phyloP scores from a whole-genome alignment of 306 rosid species.

The Prunus dulcis region DNA sequence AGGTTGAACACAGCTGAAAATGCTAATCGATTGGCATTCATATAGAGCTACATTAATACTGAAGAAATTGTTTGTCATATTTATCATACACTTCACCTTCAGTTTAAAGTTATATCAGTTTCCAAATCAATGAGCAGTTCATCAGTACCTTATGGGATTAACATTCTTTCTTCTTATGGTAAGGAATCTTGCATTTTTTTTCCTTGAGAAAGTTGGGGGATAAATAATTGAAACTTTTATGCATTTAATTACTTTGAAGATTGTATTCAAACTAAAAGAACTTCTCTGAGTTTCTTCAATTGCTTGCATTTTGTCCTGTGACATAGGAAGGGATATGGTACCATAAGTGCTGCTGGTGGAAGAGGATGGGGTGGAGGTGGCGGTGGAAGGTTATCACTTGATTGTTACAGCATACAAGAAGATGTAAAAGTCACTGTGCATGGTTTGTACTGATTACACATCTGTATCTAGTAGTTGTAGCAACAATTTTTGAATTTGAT shows the following conservation, averaged over 20 bases:
- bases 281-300: conserved; percentile 9
- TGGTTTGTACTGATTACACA: conserved; percentile 49
- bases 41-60: neutral
- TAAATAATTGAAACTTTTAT: neutral
- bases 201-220: neutral
- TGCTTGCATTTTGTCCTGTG: conserved; percentile 20
- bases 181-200: neutral
- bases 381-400: conserved; percentile 96
- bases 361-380: conserved; percentile 99
- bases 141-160: neutral
- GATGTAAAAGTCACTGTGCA: conserved; percentile 77
- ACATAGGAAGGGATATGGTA: conserved; percentile 89
- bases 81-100: neutral
- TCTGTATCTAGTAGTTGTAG: conserved; percentile 27
- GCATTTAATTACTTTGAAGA: conserved; percentile 1
- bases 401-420: conserved; percentile 96
- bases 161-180: neutral
- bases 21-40: neutral
- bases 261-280: neutral
- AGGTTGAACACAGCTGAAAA: neutral
- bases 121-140: neutral
- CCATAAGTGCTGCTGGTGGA: conserved; percentile 95
- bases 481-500: conserved; percentile 9
- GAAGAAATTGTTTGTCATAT: neutral
- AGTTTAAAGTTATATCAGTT: neutral